These are phyloP conservation scores for Cutaneotrichosporon dermatis DNA, from an alignment of 1,284 basidiomycete species.

Conservation along the genomic window DNA sequence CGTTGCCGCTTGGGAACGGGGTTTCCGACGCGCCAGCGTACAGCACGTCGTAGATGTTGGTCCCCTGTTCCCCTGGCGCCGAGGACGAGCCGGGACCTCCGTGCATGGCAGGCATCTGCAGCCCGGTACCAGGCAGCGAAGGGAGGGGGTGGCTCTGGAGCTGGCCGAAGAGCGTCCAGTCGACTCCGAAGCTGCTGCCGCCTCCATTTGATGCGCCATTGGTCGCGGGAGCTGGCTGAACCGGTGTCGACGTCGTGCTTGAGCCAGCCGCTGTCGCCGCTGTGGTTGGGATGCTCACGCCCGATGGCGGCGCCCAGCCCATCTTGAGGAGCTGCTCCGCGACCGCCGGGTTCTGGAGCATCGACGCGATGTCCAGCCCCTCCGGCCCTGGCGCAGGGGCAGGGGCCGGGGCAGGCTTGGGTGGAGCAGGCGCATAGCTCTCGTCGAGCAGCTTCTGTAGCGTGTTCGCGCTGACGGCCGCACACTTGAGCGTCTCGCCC, in stretches of 20 bases:
- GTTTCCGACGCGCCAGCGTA: conserved; percentile 9
- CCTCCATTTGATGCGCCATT: too few species aligned
- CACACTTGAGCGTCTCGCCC: conserved; percentile 20
- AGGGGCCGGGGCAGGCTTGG: neutral
- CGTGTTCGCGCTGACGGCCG: conserved; percentile 8
- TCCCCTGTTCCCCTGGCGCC: neutral
- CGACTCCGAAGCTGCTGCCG: neutral
- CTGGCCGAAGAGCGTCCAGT: conserved; percentile 1
- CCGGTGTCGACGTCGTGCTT: neutral
- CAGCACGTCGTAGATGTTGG: conserved; percentile 12
- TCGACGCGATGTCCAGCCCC: conserved; percentile 9
- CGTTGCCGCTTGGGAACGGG: conserved; percentile 2
- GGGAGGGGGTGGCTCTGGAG: neutral
- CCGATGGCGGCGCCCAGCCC: conserved; percentile 20
- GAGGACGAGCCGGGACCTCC: too few species aligned
- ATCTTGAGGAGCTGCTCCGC: conserved; percentile 17
- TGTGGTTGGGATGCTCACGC: too few species aligned
- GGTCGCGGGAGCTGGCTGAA: too few species aligned
- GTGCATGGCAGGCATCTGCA: neutral
- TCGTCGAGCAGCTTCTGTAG: conserved; percentile 16
- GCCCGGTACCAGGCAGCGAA: neutral
- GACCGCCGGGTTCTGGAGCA: conserved; percentile 17
- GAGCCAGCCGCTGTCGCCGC: neutral
- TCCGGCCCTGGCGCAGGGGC: neutral
- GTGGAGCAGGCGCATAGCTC: neutral